Base-by-base conservation (phyloP, 345 rosid species). In the Bretschneidera sinensis region DNA sequence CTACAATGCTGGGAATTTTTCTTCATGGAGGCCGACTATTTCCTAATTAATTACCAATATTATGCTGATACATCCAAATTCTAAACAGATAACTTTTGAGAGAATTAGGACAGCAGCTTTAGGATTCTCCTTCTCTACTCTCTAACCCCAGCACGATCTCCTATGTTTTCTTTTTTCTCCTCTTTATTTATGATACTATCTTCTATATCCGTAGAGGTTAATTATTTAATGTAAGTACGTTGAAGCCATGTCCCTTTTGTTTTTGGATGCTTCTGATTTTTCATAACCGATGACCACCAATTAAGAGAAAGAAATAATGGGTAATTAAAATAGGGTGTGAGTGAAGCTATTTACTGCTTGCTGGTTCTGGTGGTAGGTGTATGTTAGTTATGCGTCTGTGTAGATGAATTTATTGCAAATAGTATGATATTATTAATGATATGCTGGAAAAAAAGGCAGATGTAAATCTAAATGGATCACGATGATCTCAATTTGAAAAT, bases 341-440 rank as follows among this genome's bases (percentile, higher is more conserved):
- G 61, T 55, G 54, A 57, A 43, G 60, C 48, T 57, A 69, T 62
- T 66, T 71, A 70, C 5, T 21, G 19, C 16, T 13, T 67, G 72
- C 68, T 23, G n/a, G n/a, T n/a, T n/a, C n/a, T n/a, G 65, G 71
- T 57, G 71, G 63, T 59, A 62, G 61, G 80, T 55, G 59, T 73
- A 61, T 80, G 77, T 67, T 83, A 75, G 81, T 77, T 60, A 17
- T 20, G 69, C 80, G 87, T 79, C 91, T 63, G 49, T 33, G 55
- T 31, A 19, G 48, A 28, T 58, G 73, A 60, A 67, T 24, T 55
- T 66, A 66, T 61, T 62, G 64, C 48, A 17, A 45, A 16, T 35
- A 47, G 14, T 43, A 48, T 34, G 24, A 57, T 48, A 23, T 23
- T 23, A 21, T 33, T 17, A 23, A 19, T 21, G n/a, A 17, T 61